These are phyloP conservation scores for Antitrichia curtipendula DNA, from an alignment of 225 moss, liverwort and hornwort genomes.

Conservation along the genomic window DNA sequence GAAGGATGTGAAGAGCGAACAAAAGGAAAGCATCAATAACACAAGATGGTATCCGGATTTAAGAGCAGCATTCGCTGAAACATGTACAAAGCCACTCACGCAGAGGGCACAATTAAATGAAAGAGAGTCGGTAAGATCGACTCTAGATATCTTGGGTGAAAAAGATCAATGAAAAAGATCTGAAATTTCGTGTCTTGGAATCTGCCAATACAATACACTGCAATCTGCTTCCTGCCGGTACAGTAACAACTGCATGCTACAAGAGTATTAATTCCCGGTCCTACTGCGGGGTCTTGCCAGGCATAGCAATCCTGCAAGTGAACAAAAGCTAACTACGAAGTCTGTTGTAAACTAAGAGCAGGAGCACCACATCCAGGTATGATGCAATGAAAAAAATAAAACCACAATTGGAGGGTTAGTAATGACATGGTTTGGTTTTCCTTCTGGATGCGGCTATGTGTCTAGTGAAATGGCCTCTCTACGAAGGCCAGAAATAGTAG, in stretches of 20 bases:
- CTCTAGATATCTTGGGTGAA: not conserved
- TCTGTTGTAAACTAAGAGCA: not conserved
- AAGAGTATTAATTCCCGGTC: not conserved
- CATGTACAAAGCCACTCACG: not conserved
- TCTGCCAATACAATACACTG: conserved; percentile 9
- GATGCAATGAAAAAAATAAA: not conserved
- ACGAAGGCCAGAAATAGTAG: not conserved
- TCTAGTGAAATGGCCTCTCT: conserved; percentile 1
- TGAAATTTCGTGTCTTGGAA: not conserved
- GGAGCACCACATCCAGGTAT: conserved; percentile 26
- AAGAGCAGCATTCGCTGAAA: not conserved
- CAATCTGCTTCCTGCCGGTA: not conserved
- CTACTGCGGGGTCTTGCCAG: not conserved
- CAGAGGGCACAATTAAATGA: not conserved
- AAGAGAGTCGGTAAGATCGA: not conserved
- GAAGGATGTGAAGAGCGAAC: not conserved
- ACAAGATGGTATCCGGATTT: not conserved
- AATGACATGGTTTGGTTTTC: conserved; percentile 7
- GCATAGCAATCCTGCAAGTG: not conserved
- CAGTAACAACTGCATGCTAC: not conserved
- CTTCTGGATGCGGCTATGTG: conserved; percentile 25
- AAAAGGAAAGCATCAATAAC: not conserved
- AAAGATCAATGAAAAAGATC: not conserved
- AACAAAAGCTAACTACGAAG: not conserved
- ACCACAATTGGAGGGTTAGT: not conserved